Conservation (phyloP, 345 rosid species). For the Orychophragmus violaceus region DNA sequence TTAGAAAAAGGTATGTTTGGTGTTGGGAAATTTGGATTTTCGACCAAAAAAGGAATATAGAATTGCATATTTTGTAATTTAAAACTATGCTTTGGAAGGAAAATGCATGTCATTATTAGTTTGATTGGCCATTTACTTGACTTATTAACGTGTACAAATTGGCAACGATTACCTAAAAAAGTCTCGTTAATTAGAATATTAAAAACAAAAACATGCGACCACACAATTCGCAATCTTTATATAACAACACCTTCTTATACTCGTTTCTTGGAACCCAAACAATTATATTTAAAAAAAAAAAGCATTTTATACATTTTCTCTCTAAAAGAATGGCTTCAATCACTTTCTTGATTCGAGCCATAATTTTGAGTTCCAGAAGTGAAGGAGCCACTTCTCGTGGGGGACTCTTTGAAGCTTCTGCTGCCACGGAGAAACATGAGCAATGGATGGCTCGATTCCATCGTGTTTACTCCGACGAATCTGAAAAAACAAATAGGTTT, state of each 20-base stretch:
- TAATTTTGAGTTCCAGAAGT: neutral
- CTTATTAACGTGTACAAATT: neutral
- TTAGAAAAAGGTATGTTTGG: too few relatives aligned
- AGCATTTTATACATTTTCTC: neutral
- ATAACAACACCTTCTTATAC: neutral
- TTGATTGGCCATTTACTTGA: neutral
- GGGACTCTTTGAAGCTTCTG: conserved; percentile 24
- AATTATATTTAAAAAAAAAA: neutral
- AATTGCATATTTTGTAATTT: too few relatives aligned
- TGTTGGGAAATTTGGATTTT: too few relatives aligned
- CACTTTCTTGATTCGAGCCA: conserved; percentile 10
- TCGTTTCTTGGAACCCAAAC: neutral
- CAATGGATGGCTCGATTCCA: conserved; percentile 39
- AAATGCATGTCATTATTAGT: too few relatives aligned
- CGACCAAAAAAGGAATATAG: too few relatives aligned
- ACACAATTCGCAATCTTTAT: neutral
- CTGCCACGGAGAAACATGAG: conserved; percentile 29
- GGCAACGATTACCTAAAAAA: neutral
- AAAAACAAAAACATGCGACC: neutral
- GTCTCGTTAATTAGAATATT: neutral
- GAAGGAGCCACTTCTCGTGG: conserved; percentile 12
- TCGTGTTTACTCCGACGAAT: conserved; percentile 21
- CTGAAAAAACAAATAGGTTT: conserved; percentile 34
- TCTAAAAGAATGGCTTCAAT: neutral
- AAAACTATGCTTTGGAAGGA: too few relatives aligned